Conservation (phyloP, 208 protist genomes). For the Acanthamoeba divionensis region DNA sequence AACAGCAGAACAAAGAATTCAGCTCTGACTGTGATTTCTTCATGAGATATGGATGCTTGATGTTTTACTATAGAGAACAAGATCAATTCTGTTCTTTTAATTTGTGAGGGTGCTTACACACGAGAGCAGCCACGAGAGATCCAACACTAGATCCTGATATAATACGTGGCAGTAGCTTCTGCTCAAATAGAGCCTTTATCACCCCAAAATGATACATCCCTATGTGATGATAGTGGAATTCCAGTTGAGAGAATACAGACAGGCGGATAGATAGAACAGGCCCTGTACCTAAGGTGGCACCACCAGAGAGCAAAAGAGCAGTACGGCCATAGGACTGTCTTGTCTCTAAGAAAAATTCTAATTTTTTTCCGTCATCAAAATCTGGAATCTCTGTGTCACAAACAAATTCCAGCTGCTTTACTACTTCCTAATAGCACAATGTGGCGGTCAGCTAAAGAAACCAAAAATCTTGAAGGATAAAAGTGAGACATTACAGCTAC, state of each 20-base stretch:
- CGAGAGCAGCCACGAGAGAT: slow-evolving; percentile 52
- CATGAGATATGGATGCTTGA: not conserved
- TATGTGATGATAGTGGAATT: not conserved
- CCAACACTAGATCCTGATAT: slow-evolving; percentile 64
- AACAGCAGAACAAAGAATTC: not conserved
- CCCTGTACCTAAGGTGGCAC: slow-evolving; percentile 58
- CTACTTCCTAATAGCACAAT: slow-evolving; percentile 11
- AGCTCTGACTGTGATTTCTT: no score
- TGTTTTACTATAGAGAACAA: no score
- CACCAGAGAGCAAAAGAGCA: slow-evolving; percentile 69
- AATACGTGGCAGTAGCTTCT: slow-evolving; percentile 62
- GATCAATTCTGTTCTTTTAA: no score
- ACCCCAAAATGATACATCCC: slow-evolving; percentile 71
- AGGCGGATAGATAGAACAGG: not conserved
- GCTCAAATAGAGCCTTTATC: slow-evolving; percentile 50
- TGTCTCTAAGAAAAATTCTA: slow-evolving; percentile 66
- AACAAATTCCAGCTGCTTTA: slow-evolving; percentile 58
- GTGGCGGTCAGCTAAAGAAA: not conserved
- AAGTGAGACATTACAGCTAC: not conserved
- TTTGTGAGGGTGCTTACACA: not conserved
- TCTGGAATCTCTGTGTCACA: not conserved
- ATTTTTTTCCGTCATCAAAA: not conserved
- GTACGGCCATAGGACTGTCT: slow-evolving; percentile 69
- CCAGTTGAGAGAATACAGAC: not conserved
- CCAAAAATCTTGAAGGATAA: not conserved